Evolutionary conservation across 331 rosid genomes (phyloP).

Genomic region (Dryas integrifolia): DNA sequence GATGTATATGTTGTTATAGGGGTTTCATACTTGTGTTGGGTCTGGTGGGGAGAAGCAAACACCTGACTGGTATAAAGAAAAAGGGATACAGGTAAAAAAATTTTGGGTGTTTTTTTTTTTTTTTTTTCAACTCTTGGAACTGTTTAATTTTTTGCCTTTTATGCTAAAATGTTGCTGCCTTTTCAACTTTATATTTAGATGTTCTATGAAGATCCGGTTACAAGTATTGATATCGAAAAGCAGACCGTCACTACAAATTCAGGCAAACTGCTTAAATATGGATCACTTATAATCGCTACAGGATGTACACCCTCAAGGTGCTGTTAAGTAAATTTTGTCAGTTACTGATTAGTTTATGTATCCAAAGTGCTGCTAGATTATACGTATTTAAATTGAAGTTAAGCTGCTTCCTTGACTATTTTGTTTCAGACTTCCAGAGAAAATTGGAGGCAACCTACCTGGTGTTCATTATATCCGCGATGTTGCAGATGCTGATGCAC

Average conservation of each 20-base stretch:
- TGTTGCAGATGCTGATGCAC: constrained; percentile 85
- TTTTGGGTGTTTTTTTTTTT: neutral
- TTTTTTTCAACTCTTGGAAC: neutral
- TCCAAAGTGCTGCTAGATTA: constrained; percentile 16
- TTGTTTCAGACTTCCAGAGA: constrained; percentile 71
- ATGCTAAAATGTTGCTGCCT: neutral
- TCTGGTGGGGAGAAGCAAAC: constrained; percentile 95
- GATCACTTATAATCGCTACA: constrained; percentile 78
- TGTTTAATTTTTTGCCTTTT: neutral
- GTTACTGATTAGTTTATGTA: neutral
- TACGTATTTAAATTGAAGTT: constrained; percentile 7
- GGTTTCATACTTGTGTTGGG: constrained; percentile 98
- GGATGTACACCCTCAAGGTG: constrained; percentile 87
- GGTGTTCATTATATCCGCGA: constrained; percentile 93
- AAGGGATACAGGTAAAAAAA: constrained; percentile 73
- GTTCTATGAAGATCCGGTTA: constrained; percentile 73
- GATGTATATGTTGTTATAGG: constrained; percentile 36
- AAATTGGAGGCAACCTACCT: constrained; percentile 77
- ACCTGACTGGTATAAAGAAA: constrained; percentile 87
- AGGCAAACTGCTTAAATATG: constrained; percentile 81
- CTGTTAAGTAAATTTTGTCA: constrained; percentile 7
- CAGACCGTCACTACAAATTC: constrained; percentile 68
- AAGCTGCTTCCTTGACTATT: constrained; percentile 25
- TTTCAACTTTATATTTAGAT: constrained; percentile 36
- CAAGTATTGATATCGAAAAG: constrained; percentile 56